Base-by-base conservation (phyloP, 169 alveolate species). In the Cryptosporidium canis region DNA sequence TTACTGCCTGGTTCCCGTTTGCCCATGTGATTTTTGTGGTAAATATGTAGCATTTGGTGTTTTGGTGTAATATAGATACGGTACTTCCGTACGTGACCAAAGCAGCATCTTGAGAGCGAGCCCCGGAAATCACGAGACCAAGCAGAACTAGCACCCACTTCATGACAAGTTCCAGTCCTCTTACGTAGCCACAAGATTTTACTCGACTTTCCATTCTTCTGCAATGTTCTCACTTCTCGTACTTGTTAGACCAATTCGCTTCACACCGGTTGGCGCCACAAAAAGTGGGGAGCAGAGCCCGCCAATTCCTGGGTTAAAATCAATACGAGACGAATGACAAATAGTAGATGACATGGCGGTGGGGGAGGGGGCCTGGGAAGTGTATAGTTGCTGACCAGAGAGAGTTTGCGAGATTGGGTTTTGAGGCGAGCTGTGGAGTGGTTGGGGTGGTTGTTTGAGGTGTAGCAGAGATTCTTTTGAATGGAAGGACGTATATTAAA, bases 11-110 rank as follows among this genome's bases (percentile, higher is more conserved):
- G 12, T 58, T 77, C 9, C 87, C 87, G 29, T 77, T 77, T 21
- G 87, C 33, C 87, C 87, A 77, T 3, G 87, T 77, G n/a, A 77
- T 77, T 58, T 77, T 77, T 56, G 77, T 44, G 0, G 87, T 39
- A 61, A 37, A 77, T 56, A 77, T 31, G 44, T 77, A 11, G 37
- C 87, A 56, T n/a, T 58, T 77, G 1, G 87, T 77, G 24, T 61
- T 45, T 31, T 21, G 48, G 31, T 58, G 56, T 41, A 77, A 33
- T 29, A 77, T n/a, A 5, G 55, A 77, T 24, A 77, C 29, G 3
- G 87, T 58, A 63, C 87, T 77, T n/a, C 87, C 72, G 16, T 77
- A 77, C 6, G 87, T 77, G 16, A 77, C 77, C 31, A 16, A 24
- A 9, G n/a, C 63, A 18, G n/a, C 24, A 21, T 51, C 63, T 51